These are phyloP conservation scores for Dryadomyces sulphureus DNA, from an alignment of 2,329 filamentous ascomycete genomes.

Conservation along the genomic window DNA sequence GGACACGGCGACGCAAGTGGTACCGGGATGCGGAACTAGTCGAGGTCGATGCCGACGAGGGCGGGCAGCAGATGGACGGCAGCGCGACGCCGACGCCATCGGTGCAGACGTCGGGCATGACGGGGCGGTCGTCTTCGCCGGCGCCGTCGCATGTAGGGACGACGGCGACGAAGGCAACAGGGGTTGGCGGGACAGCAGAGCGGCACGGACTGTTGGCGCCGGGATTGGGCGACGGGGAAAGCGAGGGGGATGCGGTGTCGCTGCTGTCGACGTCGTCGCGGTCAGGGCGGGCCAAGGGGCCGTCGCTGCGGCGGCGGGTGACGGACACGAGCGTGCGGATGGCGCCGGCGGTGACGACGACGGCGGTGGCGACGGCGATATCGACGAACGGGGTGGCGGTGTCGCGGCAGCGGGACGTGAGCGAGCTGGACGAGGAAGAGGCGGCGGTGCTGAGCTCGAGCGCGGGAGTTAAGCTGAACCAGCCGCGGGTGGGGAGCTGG, in stretches of 20 bases:
- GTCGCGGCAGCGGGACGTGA: constrained; percentile 25
- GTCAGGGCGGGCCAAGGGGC: constrained; percentile 24
- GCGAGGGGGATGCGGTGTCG: constrained; percentile 27
- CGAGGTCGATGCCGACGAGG: constrained; percentile 38
- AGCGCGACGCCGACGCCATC: constrained; percentile 22
- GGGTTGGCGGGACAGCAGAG: constrained; percentile 4
- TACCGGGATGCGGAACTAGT: constrained; percentile 91
- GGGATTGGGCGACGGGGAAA: constrained; percentile 4
- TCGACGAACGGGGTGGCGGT: constrained; percentile 15
- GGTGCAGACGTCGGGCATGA: constrained; percentile 6
- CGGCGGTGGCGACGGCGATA: constrained; percentile 8
- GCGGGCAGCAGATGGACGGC: constrained; percentile 19
- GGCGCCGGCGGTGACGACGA: constrained; percentile 3
- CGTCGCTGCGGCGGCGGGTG: constrained; percentile 24
- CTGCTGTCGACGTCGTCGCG: constrained; percentile 31
- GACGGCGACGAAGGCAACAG: not conserved
- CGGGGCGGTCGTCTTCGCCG: constrained; percentile 4
- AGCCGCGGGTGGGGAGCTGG: constrained; percentile 47
- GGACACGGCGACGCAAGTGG: constrained; percentile 90
- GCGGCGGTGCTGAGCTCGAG: constrained; percentile 25
- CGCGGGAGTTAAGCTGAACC: constrained; percentile 37
- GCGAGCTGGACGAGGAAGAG: constrained; percentile 27
- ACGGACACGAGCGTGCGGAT: constrained; percentile 18
- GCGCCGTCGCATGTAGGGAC: constrained; percentile 4
- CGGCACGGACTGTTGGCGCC: no score